phyloP scores from a whole-genome alignment of 148 eudicot species.

The Diospyros kaki region DNA sequence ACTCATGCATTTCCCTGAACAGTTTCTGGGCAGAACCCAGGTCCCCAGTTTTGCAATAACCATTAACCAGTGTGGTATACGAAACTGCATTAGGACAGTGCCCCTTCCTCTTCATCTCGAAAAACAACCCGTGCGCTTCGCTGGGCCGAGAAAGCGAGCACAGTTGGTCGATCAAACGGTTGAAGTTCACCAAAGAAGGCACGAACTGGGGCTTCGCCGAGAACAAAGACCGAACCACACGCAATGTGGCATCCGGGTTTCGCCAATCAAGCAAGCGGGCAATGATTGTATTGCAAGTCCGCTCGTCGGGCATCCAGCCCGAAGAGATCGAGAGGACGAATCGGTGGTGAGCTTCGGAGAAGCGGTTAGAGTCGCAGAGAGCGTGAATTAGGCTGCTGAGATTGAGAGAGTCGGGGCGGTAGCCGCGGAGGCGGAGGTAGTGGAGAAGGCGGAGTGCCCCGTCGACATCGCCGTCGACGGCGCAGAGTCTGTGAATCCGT shows the following conservation, averaged over 20 bases:
- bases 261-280: slow-evolving; percentile 52
- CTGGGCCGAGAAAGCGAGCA: slow-evolving; percentile 33
- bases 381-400: slow-evolving; percentile 69
- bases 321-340: slow-evolving; percentile 37
- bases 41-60: slow-evolving; percentile 61
- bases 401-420: slow-evolving; percentile 50
- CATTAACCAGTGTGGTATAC: slow-evolving; percentile 68
- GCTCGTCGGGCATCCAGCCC: slow-evolving; percentile 47
- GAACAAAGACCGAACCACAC: slow-evolving; percentile 34
- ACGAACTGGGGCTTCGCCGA: slow-evolving; percentile 44
- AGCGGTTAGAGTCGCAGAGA: slow-evolving; percentile 56
- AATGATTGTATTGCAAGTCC: slow-evolving; percentile 75
- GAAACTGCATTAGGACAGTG: slow-evolving; percentile 59
- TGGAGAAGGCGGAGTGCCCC: slow-evolving; percentile 55
- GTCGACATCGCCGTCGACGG: slow-evolving; percentile 37
- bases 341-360: slow-evolving; percentile 60
- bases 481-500: slow-evolving; percentile 57
- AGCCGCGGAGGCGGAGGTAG: slow-evolving; percentile 49
- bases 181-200: slow-evolving; percentile 62
- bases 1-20: slow-evolving; percentile 64
- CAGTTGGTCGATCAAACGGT: slow-evolving; percentile 66
- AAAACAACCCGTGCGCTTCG: slow-evolving; percentile 53
- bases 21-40: slow-evolving; percentile 47
- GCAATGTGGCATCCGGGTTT: slow-evolving; percentile 41
- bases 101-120: slow-evolving; percentile 58